Evolutionary conservation across 2,329 filamentous ascomycete genomes (phyloP), one percentile per base, ranked within the genome.

Genomic region (Colletotrichum abscissum): DNA sequence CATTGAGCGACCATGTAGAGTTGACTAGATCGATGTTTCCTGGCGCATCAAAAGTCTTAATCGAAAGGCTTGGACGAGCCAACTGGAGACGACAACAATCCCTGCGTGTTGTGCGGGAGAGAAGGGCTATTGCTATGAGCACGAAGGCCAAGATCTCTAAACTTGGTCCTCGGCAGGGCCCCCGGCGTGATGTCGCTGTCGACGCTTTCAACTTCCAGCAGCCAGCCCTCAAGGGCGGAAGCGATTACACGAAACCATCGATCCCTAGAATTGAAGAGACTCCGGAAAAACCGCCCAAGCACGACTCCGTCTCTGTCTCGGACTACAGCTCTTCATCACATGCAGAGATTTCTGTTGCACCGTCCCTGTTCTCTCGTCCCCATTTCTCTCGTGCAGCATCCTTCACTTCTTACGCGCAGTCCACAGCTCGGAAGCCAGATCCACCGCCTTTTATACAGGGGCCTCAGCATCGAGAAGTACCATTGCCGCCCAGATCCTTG

Each of bases 171-270:
- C 56, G n/a, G 26, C 56, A 55, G 30, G 67, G 59, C n/a, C 57
- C 54, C 1, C 52, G 67, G 33, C 49, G 54, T 8, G 67, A 59
- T 22, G 19, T 69, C 19, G 67, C 67, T 19, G 59, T 69, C 4
- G 67, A 69, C 24, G 67, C 59, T 9, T 59, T 69, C 59, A 69
- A 59, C 11, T 69, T 69, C 24, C 67, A 64, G 52, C 59, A 55
- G 16, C 67, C 67, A 33, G 67, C 52, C 16, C 67, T 69, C 42
- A 57, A 59, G 38, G 62, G 7, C 11, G 49, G 35, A 0, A 64
- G 67, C 19, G 60, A 64, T 28, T 24, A 35, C 19, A 30, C 58
- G 19, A 14, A 22, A 4, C 38, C 33, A 1, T 24, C 63, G 1
- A 19, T 66, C 3, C 63, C 63, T 30, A 16, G 33, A 7, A n/a